These are phyloP conservation scores for Sporothrix sp. DNA, from an alignment of 2,329 filamentous ascomycete species.

Conservation along the genomic window DNA sequence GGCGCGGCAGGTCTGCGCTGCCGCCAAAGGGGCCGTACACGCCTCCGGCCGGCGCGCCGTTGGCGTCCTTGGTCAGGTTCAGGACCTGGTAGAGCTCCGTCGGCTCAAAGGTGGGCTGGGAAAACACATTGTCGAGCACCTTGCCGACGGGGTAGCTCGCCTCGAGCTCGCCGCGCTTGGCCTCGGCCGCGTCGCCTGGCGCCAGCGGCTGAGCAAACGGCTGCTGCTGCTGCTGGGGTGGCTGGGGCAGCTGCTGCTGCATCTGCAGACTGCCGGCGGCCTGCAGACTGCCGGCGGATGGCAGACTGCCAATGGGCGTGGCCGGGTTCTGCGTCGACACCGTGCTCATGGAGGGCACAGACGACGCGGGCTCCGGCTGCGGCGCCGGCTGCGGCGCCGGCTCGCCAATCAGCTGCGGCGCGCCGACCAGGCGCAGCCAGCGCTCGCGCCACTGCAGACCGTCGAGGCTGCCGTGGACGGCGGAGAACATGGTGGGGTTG, in stretches of 20 bases:
- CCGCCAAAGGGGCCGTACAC: constrained; percentile 13
- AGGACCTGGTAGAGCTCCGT: constrained; percentile 27
- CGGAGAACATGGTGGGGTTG: constrained; percentile 37
- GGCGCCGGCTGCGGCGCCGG: neutral
- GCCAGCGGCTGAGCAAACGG: neutral
- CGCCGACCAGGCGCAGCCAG: constrained; percentile 41
- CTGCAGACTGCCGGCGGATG: too few relatives aligned
- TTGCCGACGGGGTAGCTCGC: constrained; percentile 19
- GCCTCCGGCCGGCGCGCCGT: neutral
- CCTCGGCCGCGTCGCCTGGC: neutral
- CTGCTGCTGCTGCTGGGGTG: constrained; percentile 5
- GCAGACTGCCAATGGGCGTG: neutral
- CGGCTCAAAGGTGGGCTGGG: constrained; percentile 28
- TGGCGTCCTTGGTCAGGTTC: constrained; percentile 12
- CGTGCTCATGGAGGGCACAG: neutral
- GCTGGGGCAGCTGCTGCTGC: constrained; percentile 2
- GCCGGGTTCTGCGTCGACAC: neutral
- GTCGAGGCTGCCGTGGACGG: constrained; percentile 37
- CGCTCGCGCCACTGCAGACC: constrained; percentile 38
- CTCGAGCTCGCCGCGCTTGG: too few relatives aligned
- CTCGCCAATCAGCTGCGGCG: constrained; percentile 18
- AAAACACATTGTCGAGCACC: constrained; percentile 30
- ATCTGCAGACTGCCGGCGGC: neutral
- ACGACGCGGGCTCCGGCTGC: neutral
- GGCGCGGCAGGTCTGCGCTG: constrained; percentile 17